Base-by-base conservation (phyloP, 140 eudicot species). In the Stevia rebaudiana region DNA sequence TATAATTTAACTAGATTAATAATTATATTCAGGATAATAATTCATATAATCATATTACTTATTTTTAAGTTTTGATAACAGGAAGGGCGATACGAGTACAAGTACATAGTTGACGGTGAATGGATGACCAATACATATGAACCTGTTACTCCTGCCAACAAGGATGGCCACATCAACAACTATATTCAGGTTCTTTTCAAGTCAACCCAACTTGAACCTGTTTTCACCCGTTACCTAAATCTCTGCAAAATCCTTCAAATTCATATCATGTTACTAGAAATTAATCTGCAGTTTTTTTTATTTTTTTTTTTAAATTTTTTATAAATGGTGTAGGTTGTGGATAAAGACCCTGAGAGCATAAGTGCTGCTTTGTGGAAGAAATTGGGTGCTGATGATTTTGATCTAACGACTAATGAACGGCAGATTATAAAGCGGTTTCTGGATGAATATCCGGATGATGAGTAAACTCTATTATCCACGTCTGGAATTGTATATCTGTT, bases 21-120 rank as follows among this genome's bases (percentile, higher is more conserved):
- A 35, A 57, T 13, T 31, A 22, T 70, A 18, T 58, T 35, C 61
- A 46, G 40, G 68, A 18, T 58, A 47, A 6, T 24, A 5, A 23
- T 56, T 57, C n/a, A n/a, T n/a, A n/a, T n/a, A n/a, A n/a, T 3
- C 4, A 58, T 19, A 37, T 51, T 19, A 42, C 18, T 10, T 21
- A 35, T 22, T 2, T 18, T 58, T 3, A 12, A 35, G 63, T 49
- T 39, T 44, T 42, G 0, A 24, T 55, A 18, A 75, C 81, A 92
- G 98, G 96, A 85, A 75, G 98, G 98, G 52, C 58, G 71, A 35
- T 88, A 88, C 15, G 98, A 92, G 80, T 92, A 92, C 84, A 92
- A 92, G 84, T 92, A 92, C 70, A 69, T 92, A 53, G 82, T 92
- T 43, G 96, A 92, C 75, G 96, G 95, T 6, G 87, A 76, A 70